These are phyloP conservation scores for Sarocladiaceae sp. DNA, from an alignment of 2,329 filamentous ascomycete genomes.

Conservation along the genomic window DNA sequence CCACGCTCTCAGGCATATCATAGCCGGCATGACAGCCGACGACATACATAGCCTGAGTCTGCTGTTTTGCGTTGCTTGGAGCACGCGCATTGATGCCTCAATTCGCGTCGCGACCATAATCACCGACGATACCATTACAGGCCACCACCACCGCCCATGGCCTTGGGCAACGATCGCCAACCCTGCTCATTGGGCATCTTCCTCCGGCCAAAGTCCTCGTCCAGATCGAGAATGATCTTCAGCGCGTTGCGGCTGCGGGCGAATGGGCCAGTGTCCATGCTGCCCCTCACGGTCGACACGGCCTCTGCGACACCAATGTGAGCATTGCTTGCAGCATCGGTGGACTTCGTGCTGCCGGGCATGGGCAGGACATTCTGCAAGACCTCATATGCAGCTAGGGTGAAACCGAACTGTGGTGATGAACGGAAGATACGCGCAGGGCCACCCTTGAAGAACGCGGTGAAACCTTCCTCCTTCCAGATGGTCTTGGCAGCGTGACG, in stretches of 20 bases:
- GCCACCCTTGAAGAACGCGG: slow-evolving; percentile 97
- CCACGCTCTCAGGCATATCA: neutral
- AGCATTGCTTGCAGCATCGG: slow-evolving; percentile 45
- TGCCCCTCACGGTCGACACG: slow-evolving; percentile 38
- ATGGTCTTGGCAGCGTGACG: slow-evolving; percentile 83
- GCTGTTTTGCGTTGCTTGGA: neutral
- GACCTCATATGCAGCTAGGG: slow-evolving; percentile 90
- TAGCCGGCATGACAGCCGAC: neutral
- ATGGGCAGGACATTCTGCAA: slow-evolving; percentile 73
- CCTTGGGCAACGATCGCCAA: slow-evolving; percentile 49
- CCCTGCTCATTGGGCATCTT: slow-evolving; percentile 51
- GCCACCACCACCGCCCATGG: slow-evolving; percentile 38
- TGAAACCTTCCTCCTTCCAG: slow-evolving; percentile 86
- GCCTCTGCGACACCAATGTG: slow-evolving; percentile 60
- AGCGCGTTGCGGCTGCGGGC: slow-evolving; percentile 77
- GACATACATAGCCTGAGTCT: neutral
- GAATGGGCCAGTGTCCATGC: slow-evolving; percentile 43
- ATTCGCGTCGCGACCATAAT: slow-evolving; percentile 12
- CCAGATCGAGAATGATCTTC: slow-evolving; percentile 91
- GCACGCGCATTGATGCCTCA: neutral
- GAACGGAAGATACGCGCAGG: slow-evolving; percentile 92
- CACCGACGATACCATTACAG: slow-evolving; percentile 16
- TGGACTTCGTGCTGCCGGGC: slow-evolving; percentile 56
- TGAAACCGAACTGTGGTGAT: slow-evolving; percentile 97
- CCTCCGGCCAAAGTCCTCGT: slow-evolving; percentile 83